Evolutionary conservation across 2,329 filamentous ascomycete species (phyloP), one percentile per base, ranked within the genome.

Genomic region (Diaporthe citrichinensis): DNA sequence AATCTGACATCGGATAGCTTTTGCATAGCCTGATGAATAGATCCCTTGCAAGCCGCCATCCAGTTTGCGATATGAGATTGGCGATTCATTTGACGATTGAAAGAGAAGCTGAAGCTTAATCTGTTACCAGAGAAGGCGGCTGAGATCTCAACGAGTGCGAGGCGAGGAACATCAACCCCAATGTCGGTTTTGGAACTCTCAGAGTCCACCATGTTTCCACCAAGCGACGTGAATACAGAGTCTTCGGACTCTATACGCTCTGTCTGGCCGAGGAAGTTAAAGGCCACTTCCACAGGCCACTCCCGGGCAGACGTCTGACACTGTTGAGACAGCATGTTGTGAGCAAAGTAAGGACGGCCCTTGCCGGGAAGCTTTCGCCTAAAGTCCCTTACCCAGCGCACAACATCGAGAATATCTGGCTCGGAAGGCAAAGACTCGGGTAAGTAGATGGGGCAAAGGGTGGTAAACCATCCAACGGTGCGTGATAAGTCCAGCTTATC

Each of bases 331-430:
- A 62, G 39, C 39, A 62, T 62, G n/a, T 28, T 44, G 15, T 44
- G 59, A 44, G 59, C 59, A 44, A 62, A 62, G 36, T 62, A 62
- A 62, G 59, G 59, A 31, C 59, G 59, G 39, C 59, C 59, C 7
- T 62, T 62, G 10, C 59, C 59, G n/a, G 59, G 59, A 12, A 62
- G 36, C 15, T 62, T 62, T 62, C 39, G 59, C 28, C 59, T 62
- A 12, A 62, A 62, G 39, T 62, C 59, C 59, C 15, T 62, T 1
- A 62, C 59, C 59, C 59, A 62, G 36, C 36, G 9, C 39, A 62
- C n/a, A 7, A 12, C 59, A 23, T 62, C 39, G 14, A 62, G 59
- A 12, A 62, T 44, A 3, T 62, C 59, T 28, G 10, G 36, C 39
- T 62, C 39, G 9, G 39, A 44, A 12, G 39, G 36, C 39, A 44